Base-by-base conservation (phyloP, 345 rosid genomes). In the Cardamine chenopodiifolia region DNA sequence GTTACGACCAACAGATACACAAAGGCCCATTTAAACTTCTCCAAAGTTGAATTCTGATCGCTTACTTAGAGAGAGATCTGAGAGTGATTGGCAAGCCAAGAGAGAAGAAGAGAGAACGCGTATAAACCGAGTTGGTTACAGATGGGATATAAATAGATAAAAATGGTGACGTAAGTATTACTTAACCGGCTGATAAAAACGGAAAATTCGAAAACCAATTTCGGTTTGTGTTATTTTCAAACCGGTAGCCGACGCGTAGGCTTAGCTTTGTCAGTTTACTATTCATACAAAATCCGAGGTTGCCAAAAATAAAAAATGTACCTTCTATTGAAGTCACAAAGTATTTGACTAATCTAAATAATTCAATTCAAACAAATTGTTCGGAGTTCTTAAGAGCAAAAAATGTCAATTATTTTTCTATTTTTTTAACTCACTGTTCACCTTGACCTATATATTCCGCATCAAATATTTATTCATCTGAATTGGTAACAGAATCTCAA, bases 21-120 rank as follows among this genome's bases (percentile, higher is more conserved):
- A 92, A 2, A 58, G 25, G 12, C 96, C 97, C 97, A 92, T 91
- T 67, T 19, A 8, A 28, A 58, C 1, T 8, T 65, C 25, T 57
- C 66, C 6, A 39, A 62, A 53, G 14, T 32, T 2, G 52, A 58
- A 49, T 66, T 57, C 13, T 66, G 45, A 54, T 72, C 6, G 45
- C 7, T n/a, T 17, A 8, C n/a, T n/a, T n/a, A 62, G 31, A 42
- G 56, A 74, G 66, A 74, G 49, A 66, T 35, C 3, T 10, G 40
- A 66, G 52, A 74, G 34, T 62, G 6, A 62, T 13, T 14, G 22
- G 50, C 35, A 39, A 39, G 28, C 25, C 6, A 65, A 31, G 37
- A 17, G 50, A 68, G 52, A 50, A 13, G 25, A 2, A 40, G 31
- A 29, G 54, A 60, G 58, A 18, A 62, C 75, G 80, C 80, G 80